phyloP scores from a whole-genome alignment of 306 rosid species.

The Malus asiatica region DNA sequence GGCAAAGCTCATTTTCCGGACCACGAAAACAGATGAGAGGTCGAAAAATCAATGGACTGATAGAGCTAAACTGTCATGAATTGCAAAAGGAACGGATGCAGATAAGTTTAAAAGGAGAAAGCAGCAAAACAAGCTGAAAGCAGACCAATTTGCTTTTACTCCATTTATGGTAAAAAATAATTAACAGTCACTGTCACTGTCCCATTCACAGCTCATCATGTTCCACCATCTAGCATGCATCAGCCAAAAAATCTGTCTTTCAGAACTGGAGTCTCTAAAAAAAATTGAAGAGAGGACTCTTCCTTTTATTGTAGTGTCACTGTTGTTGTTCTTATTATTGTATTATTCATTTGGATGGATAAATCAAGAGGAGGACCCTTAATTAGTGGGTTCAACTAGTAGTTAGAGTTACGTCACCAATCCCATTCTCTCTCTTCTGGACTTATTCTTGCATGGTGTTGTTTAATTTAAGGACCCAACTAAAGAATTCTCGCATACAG shows the following conservation, averaged over 20 bases:
- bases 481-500: no score
- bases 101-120: neutral
- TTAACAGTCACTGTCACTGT: slow-evolving; percentile 18
- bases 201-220: slow-evolving; percentile 21
- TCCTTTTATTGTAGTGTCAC: neutral
- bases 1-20: neutral
- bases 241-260: neutral
- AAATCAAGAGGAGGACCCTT: neutral
- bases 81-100: neutral
- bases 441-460: neutral
- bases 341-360: neutral
- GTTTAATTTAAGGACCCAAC: neutral
- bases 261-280: neutral
- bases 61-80: neutral
- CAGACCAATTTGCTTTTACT: neutral
- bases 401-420: neutral
- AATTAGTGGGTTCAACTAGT: no score
- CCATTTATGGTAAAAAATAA: neutral
- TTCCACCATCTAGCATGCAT: slow-evolving; percentile 18
- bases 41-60: neutral
- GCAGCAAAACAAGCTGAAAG: neutral
- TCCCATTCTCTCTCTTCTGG: neutral
- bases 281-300: neutral
- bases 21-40: neutral
- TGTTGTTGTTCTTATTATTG: neutral